Percentiles rank a stretch among this genome's conserved stretches.
Evolutionary conservation across 805 yeast genomes (phyloP).

Genomic region (Tetrapisispora taiwanensis): DNA sequence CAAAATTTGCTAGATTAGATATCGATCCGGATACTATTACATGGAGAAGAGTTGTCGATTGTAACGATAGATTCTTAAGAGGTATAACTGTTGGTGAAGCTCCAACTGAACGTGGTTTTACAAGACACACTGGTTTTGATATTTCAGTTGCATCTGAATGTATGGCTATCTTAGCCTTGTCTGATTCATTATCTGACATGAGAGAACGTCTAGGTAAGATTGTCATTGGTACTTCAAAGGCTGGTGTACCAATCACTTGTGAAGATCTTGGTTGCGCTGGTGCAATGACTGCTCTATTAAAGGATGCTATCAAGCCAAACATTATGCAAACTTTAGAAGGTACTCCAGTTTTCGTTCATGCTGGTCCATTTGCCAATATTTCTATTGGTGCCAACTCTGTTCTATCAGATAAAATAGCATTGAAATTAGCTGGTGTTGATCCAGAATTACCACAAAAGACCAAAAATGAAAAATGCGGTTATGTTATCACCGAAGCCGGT

Average conservation of each 20-base stretch:
- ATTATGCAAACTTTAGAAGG: slow-evolving; percentile 85
- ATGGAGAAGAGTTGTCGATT: slow-evolving; percentile 77
- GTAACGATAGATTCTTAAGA: slow-evolving; percentile 71
- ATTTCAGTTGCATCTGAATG: slow-evolving; percentile 78
- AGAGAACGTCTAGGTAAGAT: slow-evolving; percentile 65
- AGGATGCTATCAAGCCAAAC: slow-evolving; percentile 77
- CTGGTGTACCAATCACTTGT: slow-evolving; percentile 68
- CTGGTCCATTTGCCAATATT: slow-evolving; percentile 83
- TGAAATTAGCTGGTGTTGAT: slow-evolving; percentile 63
- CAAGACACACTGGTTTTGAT: slow-evolving; percentile 69
- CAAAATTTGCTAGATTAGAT: slow-evolving; percentile 56
- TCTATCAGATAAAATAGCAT: slow-evolving; percentile 72
- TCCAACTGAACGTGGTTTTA: slow-evolving; percentile 67
- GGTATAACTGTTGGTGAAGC: slow-evolving; percentile 74
- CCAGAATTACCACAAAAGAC: slow-evolving; percentile 35
- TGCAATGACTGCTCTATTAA: slow-evolving; percentile 70
- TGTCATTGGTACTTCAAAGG: slow-evolving; percentile 59
- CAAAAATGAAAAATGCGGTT: slow-evolving; percentile 49
- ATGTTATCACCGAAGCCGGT: slow-evolving; percentile 81
- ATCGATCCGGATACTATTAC: slow-evolving; percentile 73
- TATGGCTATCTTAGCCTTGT: slow-evolving; percentile 75
- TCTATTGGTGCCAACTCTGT: slow-evolving; percentile 82
- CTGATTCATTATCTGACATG: slow-evolving; percentile 60
- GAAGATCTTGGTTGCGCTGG: slow-evolving; percentile 84
- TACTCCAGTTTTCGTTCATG: slow-evolving; percentile 79